Conservation (phyloP, 495 filamentous ascomycete genomes). For the Thermothielavioides terrestris region DNA sequence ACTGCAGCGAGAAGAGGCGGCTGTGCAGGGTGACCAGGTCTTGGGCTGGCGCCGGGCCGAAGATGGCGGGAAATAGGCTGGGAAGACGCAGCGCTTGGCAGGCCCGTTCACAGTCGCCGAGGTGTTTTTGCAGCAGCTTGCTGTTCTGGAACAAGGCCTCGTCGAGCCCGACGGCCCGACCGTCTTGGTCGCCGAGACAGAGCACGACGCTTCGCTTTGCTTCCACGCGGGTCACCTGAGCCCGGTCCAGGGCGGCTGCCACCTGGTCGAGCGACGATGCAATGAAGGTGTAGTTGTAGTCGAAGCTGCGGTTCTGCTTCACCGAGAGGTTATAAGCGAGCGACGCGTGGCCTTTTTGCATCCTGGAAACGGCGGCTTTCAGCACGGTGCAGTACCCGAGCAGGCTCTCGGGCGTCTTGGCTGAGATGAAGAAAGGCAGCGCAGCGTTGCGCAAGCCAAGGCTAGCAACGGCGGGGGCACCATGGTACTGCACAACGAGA, state of each 20-base stretch:
- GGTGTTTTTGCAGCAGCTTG: conserved; percentile 27
- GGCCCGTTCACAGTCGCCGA: conserved; percentile 30
- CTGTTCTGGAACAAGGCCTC: conserved; percentile 24
- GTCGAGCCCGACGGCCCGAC: conserved; percentile 30
- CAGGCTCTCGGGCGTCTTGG: too few relatives aligned
- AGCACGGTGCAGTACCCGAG: too few relatives aligned
- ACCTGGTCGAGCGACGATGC: too few relatives aligned
- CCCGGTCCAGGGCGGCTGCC: too few relatives aligned
- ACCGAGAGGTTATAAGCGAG: too few relatives aligned
- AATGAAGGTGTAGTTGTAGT: too few relatives aligned
- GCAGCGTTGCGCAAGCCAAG: too few relatives aligned
- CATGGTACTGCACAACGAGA: conserved; percentile 19
- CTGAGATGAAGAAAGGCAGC: too few relatives aligned
- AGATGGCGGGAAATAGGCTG: conserved; percentile 42
- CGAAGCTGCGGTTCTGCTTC: too few relatives aligned
- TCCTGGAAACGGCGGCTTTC: too few relatives aligned
- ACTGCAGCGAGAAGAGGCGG: conserved; percentile 41
- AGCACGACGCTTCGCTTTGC: conserved; percentile 32
- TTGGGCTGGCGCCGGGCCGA: conserved; percentile 24
- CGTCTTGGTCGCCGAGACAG: conserved; percentile 43
- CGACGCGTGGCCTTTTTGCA: too few relatives aligned
- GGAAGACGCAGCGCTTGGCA: conserved; percentile 18
- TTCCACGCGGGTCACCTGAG: not conserved
- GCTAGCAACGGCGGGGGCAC: not conserved
- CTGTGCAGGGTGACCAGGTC: conserved; percentile 40